Percentiles rank a stretch among this genome's conserved stretches.
phyloP scores from a whole-genome alignment of 441 rosid genomes.

The Arabidopsis hybrid region DNA sequence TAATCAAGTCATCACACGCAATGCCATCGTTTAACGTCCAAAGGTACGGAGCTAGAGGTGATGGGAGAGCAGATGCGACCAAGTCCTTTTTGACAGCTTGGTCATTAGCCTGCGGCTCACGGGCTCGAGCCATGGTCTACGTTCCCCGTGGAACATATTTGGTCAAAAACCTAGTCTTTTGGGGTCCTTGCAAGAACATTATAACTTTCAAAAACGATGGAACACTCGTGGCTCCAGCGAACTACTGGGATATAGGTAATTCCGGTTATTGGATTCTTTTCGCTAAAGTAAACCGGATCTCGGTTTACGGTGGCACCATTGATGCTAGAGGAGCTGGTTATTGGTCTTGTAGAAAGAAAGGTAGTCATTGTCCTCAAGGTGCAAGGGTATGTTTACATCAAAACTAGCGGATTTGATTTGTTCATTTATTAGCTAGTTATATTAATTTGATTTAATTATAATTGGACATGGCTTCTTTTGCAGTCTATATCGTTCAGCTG shows the following conservation, averaged over 20 bases:
- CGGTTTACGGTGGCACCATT: slow-evolving; percentile 59
- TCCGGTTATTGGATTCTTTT: slow-evolving; percentile 65
- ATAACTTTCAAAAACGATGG: slow-evolving; percentile 58
- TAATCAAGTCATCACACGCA: slow-evolving; percentile 42
- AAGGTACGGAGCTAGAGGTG: slow-evolving; percentile 64
- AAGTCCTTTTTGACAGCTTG: slow-evolving; percentile 60
- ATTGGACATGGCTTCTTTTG: neutral
- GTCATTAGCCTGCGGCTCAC: slow-evolving; percentile 58
- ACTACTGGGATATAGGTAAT: slow-evolving; percentile 50
- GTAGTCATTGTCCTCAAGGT: slow-evolving; percentile 55
- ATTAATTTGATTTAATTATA: neutral
- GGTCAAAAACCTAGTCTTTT: slow-evolving; percentile 50
- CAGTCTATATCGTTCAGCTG: slow-evolving; percentile 54
- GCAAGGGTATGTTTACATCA: slow-evolving; percentile 52
- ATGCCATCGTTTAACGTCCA: slow-evolving; percentile 52
- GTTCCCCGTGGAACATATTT: slow-evolving; percentile 58
- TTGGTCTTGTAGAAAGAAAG: slow-evolving; percentile 63
- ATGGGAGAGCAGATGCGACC: slow-evolving; percentile 61
- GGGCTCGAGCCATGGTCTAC: slow-evolving; percentile 50
- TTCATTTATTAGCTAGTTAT: neutral
- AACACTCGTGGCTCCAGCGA: slow-evolving; percentile 60
- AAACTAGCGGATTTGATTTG: neutral
- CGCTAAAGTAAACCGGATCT: slow-evolving; percentile 48
- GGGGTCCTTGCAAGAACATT: slow-evolving; percentile 65
- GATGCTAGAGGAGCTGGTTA: slow-evolving; percentile 56